These are phyloP conservation scores for Aspergillus pseudonomiae DNA, from an alignment of 2,329 filamentous ascomycete genomes.

Conservation along the genomic window DNA sequence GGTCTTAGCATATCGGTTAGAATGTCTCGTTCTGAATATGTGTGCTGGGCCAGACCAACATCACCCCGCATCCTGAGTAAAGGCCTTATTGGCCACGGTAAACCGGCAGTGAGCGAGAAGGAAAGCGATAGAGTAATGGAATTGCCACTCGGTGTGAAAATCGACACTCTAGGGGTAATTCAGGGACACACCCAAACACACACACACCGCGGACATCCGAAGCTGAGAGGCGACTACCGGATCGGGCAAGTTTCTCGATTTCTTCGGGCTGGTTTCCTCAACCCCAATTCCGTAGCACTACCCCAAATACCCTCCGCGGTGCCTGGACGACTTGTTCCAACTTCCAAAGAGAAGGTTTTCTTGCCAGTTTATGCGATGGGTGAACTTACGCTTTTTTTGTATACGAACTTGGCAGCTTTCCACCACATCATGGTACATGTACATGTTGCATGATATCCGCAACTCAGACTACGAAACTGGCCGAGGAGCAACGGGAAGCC, in stretches of 20 bases:
- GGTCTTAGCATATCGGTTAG: neutral
- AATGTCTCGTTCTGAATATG: neutral
- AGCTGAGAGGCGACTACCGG: neutral
- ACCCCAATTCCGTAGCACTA: neutral
- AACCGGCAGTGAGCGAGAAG: neutral
- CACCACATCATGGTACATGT: neutral
- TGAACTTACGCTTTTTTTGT: neutral
- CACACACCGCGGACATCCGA: neutral
- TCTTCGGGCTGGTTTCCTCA: neutral
- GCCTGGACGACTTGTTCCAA: no score
- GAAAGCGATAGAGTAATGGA: neutral
- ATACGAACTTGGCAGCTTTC: neutral
- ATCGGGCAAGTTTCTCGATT: constrained; percentile 1
- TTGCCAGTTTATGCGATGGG: neutral
- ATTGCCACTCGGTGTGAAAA: neutral
- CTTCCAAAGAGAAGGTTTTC: no score
- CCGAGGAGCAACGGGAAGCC: neutral
- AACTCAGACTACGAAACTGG: neutral
- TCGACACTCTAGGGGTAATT: neutral
- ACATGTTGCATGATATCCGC: neutral
- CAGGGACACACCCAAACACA: no score
- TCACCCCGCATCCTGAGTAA: neutral
- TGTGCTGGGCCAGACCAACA: neutral
- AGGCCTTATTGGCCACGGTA: neutral
- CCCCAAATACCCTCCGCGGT: neutral